Percentiles rank a stretch among this genome's conserved stretches.
Evolutionary conservation across 2,329 filamentous ascomycete species (phyloP).

Genomic region (Colletotrichum endophyticum): DNA sequence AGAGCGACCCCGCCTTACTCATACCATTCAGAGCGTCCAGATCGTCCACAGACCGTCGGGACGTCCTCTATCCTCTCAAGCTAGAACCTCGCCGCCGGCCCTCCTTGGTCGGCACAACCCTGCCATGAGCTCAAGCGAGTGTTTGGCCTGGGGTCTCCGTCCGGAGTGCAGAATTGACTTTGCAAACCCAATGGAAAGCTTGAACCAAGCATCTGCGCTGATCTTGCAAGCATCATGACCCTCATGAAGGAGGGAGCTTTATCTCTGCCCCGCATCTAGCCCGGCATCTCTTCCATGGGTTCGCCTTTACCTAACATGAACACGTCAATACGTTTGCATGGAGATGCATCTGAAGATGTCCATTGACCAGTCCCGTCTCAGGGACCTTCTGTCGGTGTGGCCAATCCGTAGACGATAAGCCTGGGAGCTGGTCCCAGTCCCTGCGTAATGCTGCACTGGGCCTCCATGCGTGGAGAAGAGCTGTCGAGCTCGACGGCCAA

Average conservation of each 20-base stretch:
- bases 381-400: neutral
- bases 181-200: constrained; percentile 3
- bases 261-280: constrained; percentile 20
- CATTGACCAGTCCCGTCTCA: constrained; percentile 10
- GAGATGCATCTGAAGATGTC: neutral
- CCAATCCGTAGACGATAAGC: constrained; percentile 13
- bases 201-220: neutral
- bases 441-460: neutral
- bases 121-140: neutral
- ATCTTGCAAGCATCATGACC: constrained; percentile 15
- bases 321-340: constrained; percentile 10
- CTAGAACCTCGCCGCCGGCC: neutral
- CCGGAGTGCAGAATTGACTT: neutral
- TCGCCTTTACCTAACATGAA: constrained; percentile 21
- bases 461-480: constrained; percentile 2
- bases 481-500: constrained; percentile 4
- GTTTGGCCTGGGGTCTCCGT: neutral
- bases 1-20: constrained; percentile 2
- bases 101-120: neutral
- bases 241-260: constrained; percentile 7
- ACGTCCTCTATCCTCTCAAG: neutral
- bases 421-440: constrained; percentile 3
- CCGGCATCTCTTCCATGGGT: constrained; percentile 2
- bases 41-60: neutral
- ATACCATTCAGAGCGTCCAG: neutral